Base-by-base conservation (phyloP, 768 basidiomycete species). In the Zangia roseola region DNA sequence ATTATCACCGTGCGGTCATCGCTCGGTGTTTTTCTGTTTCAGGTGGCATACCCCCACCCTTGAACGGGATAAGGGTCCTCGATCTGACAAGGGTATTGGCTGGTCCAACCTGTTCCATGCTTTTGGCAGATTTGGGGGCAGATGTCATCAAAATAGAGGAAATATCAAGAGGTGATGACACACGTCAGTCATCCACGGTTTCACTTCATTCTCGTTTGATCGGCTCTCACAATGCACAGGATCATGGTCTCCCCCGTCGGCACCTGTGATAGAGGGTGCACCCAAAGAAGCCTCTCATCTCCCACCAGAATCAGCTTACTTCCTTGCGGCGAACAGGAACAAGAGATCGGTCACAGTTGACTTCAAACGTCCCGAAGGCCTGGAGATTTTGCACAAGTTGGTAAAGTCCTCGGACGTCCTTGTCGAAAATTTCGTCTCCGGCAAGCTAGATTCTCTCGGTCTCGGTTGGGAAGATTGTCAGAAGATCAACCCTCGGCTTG, bases 61-160 rank as follows among this genome's bases (percentile, higher is more conserved):
- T 97, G 51, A 74, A 78, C 53, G 92, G 90, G 14, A 73, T 94
- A 55, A 82, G 78, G 59, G 79, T 97, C n/a, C 74, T 97, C 20
- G 94, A 97, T 68, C 70, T 97, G 47, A 92, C 93, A 13, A 80
- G 94, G 24, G 88, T 97, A 1, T 72, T 97, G 41, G 93, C 93
- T n/a, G 93, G 91, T 0, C 93, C 93, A 26, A 87, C 86, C 2
- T 82, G 87, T n/a, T 90, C 92, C 2, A 90, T 94, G 93, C 77
- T 95, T 52, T 76, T 97, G n/a, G 93, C 86, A 7, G 92, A 94
- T 70, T 71, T 94, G 30, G 87, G 91, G 2, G 94, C 94, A 40
- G 92, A 97, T 63, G 92, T 97, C 24, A 81, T 97, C 66, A 97
- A 97, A 66, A 82, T 97, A 6, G 92, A 94, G 63, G 88, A 91